These are phyloP conservation scores for Dunaliella sp. DNA, from an alignment of 139 green algal genomes.

Conservation along the genomic window DNA sequence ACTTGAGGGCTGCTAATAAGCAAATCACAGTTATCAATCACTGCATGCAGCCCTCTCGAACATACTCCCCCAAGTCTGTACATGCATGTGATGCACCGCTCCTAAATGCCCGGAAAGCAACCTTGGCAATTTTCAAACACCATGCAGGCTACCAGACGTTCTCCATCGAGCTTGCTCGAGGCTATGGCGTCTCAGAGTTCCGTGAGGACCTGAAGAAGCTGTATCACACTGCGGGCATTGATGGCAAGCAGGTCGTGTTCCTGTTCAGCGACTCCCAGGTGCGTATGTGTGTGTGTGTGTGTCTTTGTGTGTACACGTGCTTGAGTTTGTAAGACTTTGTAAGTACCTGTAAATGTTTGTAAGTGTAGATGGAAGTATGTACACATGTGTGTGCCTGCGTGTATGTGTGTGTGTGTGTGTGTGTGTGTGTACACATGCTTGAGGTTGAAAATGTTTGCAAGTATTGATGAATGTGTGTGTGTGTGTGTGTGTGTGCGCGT, in stretches of 20 bases:
- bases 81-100: too few relatives aligned
- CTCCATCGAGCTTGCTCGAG: conserved; percentile 53
- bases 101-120: too few relatives aligned
- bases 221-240: conserved; percentile 66
- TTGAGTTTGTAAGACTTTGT: background rate
- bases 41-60: too few relatives aligned
- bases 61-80: too few relatives aligned
- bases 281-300: background rate
- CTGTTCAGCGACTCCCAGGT: conserved; percentile 76
- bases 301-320: background rate
- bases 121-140: too few relatives aligned
- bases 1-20: too few relatives aligned
- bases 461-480: too few relatives aligned
- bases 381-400: background rate
- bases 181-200: conserved; percentile 72
- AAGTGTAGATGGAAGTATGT: background rate
- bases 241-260: conserved; percentile 68
- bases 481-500: too few relatives aligned
- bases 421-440: background rate
- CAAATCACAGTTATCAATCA: too few relatives aligned
- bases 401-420: background rate
- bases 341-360: background rate
- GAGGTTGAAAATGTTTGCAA: background rate
- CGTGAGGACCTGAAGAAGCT: conserved; percentile 83
- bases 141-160: conserved; percentile 38